Evolutionary conservation across 345 rosid genomes (phyloP).

Genomic region (Noccaea caerulescens): DNA sequence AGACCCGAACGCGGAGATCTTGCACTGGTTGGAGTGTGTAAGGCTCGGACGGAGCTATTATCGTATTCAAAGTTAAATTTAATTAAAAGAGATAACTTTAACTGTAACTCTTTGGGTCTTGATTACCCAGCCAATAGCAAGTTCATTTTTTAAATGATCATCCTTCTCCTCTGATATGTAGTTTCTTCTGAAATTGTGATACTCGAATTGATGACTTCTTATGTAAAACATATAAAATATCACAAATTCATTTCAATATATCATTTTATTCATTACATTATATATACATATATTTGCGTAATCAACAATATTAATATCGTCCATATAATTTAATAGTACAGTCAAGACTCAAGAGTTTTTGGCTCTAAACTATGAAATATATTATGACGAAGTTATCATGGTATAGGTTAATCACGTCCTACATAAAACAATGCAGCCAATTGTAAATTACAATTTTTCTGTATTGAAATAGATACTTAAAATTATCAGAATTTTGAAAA

Average conservation of each 20-base stretch:
- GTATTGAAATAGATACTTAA: background rate
- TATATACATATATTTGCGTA: background rate
- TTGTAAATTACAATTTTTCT: background rate
- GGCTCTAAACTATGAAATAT: background rate
- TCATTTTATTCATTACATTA: background rate
- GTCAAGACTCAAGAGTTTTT: background rate
- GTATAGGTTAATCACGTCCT: background rate
- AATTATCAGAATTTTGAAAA: background rate
- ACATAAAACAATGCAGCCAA: background rate
- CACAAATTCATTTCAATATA: background rate
- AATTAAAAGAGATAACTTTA: background rate
- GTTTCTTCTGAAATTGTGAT: background rate
- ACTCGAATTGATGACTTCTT: background rate
- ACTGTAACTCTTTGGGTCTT: background rate
- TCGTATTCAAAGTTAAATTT: conserved; percentile 24
- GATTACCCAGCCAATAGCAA: background rate
- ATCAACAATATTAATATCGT: background rate
- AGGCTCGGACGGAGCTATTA: conserved; percentile 52
- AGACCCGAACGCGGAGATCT: conserved; percentile 79
- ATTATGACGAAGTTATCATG: background rate
- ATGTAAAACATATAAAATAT: background rate
- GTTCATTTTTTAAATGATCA: background rate
- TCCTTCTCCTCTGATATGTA: background rate
- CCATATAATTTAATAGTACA: background rate
- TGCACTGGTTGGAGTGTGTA: conserved; percentile 79